Evolutionary conservation across 2,329 filamentous ascomycete genomes (phyloP).

Genomic region (Aspergillus jensenii): DNA sequence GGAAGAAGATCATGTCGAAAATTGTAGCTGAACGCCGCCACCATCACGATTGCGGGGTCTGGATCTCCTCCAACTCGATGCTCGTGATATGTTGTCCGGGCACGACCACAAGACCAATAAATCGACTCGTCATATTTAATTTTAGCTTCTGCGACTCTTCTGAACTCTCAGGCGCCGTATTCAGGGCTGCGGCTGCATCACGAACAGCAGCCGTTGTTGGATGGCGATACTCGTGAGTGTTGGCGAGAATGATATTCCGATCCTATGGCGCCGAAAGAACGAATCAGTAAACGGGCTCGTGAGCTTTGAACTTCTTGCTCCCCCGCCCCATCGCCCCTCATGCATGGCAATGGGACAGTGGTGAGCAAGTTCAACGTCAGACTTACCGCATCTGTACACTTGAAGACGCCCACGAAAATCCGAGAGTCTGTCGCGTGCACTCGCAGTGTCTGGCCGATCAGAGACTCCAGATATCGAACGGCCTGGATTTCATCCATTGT

Average conservation of each 20-base stretch:
- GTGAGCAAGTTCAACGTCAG: not conserved
- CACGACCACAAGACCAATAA: slow-evolving; percentile 84
- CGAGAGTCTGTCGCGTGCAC: slow-evolving; percentile 79
- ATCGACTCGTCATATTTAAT: slow-evolving; percentile 77
- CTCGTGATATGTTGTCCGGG: slow-evolving; percentile 82
- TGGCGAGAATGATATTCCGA: slow-evolving; percentile 79
- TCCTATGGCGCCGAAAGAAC: slow-evolving; percentile 56
- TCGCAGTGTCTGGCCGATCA: slow-evolving; percentile 76
- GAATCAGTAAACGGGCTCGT: slow-evolving; percentile 16
- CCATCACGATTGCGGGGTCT: slow-evolving; percentile 39
- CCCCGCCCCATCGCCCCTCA: too few relatives aligned
- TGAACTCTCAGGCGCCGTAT: slow-evolving; percentile 20
- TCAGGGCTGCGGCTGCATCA: slow-evolving; percentile 41
- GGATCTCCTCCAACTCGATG: slow-evolving; percentile 77
- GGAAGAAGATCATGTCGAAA: slow-evolving; percentile 1
- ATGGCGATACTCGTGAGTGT: slow-evolving; percentile 85
- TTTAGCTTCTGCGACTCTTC: slow-evolving; percentile 44
- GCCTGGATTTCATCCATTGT: slow-evolving; percentile 40
- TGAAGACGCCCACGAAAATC: slow-evolving; percentile 86
- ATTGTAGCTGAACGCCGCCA: slow-evolving; percentile 8
- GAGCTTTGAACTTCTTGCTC: slow-evolving; percentile 6
- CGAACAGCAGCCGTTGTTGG: slow-evolving; percentile 57
- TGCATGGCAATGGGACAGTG: not conserved
- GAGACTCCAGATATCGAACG: slow-evolving; percentile 49
- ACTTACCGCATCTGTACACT: slow-evolving; percentile 87